phyloP scores from a whole-genome alignment of 1,139 yeast species.

The Barnettozyma hawaiiensis region DNA sequence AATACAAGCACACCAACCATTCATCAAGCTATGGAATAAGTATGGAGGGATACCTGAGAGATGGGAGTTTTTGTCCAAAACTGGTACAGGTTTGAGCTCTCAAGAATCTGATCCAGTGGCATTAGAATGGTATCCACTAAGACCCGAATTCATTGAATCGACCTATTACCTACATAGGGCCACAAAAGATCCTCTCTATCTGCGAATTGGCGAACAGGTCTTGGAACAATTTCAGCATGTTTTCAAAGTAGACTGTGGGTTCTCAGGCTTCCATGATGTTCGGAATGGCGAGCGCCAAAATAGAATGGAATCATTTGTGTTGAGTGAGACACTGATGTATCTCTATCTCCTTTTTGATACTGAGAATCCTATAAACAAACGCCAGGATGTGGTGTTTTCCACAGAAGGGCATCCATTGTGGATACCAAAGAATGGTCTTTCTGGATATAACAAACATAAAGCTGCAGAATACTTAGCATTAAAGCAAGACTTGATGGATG shows the following conservation, averaged over 20 bases:
- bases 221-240: constrained; percentile 47
- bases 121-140: constrained; percentile 84
- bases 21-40: constrained; percentile 70
- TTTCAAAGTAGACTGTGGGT: constrained; percentile 68
- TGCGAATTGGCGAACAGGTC: constrained; percentile 66
- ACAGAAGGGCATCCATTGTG: constrained; percentile 95
- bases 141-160: constrained; percentile 90
- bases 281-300: constrained; percentile 59
- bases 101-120: constrained; percentile 33
- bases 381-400: constrained; percentile 58
- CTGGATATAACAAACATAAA: constrained; percentile 19
- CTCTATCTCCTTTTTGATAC: constrained; percentile 75
- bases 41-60: constrained; percentile 85
- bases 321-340: constrained; percentile 83
- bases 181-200: constrained; percentile 78
- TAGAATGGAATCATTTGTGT: constrained; percentile 87
- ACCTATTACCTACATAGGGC: constrained; percentile 81
- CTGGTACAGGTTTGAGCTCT: constrained; percentile 8
- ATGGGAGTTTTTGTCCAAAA: constrained; percentile 47
- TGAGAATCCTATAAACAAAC: constrained; percentile 48
- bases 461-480: not conserved
- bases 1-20: constrained; percentile 54
- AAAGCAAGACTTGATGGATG: not conserved
- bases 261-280: constrained; percentile 71
- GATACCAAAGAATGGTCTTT: constrained; percentile 34